phyloP scores from a whole-genome alignment of 768 basidiomycete genomes.

The Lactarius hengduanensis region DNA sequence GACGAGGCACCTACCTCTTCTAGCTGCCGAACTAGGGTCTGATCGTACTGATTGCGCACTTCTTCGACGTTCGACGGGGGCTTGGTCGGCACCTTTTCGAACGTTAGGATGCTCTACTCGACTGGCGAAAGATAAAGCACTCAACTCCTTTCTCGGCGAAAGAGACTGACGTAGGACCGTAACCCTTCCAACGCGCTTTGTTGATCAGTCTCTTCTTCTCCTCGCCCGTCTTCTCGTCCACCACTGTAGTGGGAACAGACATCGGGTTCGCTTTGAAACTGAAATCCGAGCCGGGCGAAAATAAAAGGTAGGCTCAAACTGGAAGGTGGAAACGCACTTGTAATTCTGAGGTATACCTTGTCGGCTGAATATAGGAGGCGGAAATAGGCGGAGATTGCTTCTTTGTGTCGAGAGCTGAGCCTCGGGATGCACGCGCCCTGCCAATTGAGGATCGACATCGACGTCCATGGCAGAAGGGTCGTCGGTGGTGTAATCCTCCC shows the following conservation, averaged over 20 bases:
- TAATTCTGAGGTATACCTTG: constrained; percentile 78
- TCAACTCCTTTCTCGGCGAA: constrained; percentile 58
- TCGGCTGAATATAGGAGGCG: constrained; percentile 87
- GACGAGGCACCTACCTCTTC: constrained; percentile 44
- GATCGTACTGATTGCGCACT: constrained; percentile 53
- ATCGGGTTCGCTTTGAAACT: constrained; percentile 80
- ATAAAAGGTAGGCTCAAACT: background rate
- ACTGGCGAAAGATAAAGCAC: constrained; percentile 16
- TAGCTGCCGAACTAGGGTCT: constrained; percentile 52
- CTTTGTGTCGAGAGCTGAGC: constrained; percentile 33
- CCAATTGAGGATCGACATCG: constrained; percentile 53
- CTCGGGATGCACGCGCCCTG: constrained; percentile 13
- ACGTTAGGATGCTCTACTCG: constrained; percentile 16
- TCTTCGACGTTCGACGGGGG: constrained; percentile 64
- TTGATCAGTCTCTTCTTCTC: constrained; percentile 85
- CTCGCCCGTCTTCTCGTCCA: constrained; percentile 75
- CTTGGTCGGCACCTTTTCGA: constrained; percentile 45
- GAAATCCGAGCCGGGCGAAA: background rate
- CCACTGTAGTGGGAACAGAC: constrained; percentile 62
- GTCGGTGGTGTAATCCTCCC: constrained; percentile 56
- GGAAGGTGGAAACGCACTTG: constrained; percentile 49
- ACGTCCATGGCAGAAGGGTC: constrained; percentile 34
- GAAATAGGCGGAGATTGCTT: constrained; percentile 73
- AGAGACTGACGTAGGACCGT: constrained; percentile 68
- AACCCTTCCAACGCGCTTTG: constrained; percentile 81